Conservation (phyloP, 1,139 yeast species). For the Geotrichum australiense region DNA sequence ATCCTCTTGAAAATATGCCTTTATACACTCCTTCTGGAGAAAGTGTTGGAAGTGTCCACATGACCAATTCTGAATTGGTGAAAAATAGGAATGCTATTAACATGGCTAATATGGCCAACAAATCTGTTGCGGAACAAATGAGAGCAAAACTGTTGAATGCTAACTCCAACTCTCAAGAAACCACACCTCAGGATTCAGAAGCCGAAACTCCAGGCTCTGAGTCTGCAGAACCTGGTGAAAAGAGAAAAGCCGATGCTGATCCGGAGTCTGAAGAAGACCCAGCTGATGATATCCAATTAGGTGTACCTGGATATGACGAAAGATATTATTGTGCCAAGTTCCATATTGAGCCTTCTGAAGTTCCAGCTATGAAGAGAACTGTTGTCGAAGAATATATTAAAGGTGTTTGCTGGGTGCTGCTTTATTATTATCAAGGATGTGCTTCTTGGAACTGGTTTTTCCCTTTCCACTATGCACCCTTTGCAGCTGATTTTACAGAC, state of each 20-base stretch:
- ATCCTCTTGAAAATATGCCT: constrained; percentile 69
- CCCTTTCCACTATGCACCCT: constrained; percentile 97
- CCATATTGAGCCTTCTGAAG: constrained; percentile 48
- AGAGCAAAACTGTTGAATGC: constrained; percentile 36
- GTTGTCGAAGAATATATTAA: constrained; percentile 76
- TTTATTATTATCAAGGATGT: constrained; percentile 95
- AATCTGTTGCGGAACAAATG: constrained; percentile 61
- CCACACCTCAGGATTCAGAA: constrained; percentile 18
- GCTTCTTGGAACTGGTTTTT: constrained; percentile 99
- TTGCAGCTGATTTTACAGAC: constrained; percentile 77
- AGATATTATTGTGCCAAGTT: constrained; percentile 79
- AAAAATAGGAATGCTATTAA: constrained; percentile 60
- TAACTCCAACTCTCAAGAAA: constrained; percentile 13
- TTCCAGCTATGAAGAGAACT: constrained; percentile 51
- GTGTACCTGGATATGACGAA: constrained; percentile 82
- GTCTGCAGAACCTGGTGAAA: constrained; percentile 21
- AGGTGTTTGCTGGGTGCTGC: constrained; percentile 91
- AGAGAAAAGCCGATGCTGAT: constrained; percentile 26
- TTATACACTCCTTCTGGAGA: constrained; percentile 66
- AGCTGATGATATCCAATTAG: constrained; percentile 56
- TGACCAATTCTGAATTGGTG: constrained; percentile 68
- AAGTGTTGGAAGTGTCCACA: constrained; percentile 56
- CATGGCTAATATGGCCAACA: constrained; percentile 68
- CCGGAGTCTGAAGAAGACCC: constrained; percentile 22
- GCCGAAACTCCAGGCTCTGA: constrained; percentile 20